Evolutionary conservation across 352 stramenopile genomes (phyloP), one percentile per base, ranked within the genome.

Genomic region (Phytophthora capsici): DNA sequence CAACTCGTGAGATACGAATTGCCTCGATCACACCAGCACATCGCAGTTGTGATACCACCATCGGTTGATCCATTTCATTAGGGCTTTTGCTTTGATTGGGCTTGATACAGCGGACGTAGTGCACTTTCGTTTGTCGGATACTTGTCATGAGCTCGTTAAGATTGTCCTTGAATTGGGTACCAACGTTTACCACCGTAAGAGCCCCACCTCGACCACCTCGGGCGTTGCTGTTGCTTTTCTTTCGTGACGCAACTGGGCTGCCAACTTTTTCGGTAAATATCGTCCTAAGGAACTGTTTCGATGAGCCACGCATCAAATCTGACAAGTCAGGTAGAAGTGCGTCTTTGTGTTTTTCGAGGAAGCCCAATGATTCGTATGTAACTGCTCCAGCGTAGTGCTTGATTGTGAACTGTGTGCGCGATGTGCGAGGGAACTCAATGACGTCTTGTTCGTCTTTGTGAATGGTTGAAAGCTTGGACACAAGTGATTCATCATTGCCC

Each of bases 81-180:
- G 84, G 63, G 64, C 97, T 98, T 51, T 99, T 97, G 17, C 89
- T 82, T 65, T 98, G 95, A 75, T 99, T 99, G 1, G 98, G 97
- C 73, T 99, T 99, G 58, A 99, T 97, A 72, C 97, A 99, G n/a
- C 97, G 89, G 34, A 99, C 96, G 63, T 99, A 99, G 61, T 99
- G 97, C 1, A 98, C 95, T 51, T 98, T 92, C 5, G 96, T 99
- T 45, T 88, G 78, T 22, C 97, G 89, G 32, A 99, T 94, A 45
- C 91, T 98, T 14, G 83, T 84, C 66, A 99, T 97, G 25, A 99
- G 84, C 59, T 96, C 82, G 48, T 86, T 88, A 6, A 99, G 78
- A 48, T 98, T 94, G 49, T 89, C 82, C 44, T 97, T 97, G 60
- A 93, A 94, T 63, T 96, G 90, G 0, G 82, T 90, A 8, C 86